phyloP scores from a whole-genome alignment of 108 stramenopile genomes.

The Aurantiochytrium sp. region DNA sequence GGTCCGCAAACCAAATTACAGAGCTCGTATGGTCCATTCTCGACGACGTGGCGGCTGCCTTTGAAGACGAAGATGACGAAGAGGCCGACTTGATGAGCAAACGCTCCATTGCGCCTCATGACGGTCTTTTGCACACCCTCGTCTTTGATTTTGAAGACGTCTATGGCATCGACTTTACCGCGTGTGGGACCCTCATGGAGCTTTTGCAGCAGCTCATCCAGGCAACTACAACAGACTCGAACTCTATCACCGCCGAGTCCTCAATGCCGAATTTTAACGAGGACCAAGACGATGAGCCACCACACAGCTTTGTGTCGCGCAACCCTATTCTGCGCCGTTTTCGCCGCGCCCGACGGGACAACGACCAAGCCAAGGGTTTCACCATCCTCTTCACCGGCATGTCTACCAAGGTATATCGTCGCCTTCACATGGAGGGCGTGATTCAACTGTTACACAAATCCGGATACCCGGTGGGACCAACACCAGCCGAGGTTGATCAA shows the following conservation, averaged over 20 bases:
- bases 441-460: background rate
- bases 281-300: background rate
- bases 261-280: too few species aligned
- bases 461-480: background rate
- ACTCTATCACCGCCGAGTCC: background rate
- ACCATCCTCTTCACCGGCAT: background rate
- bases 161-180: slow-evolving; percentile 5
- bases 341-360: background rate
- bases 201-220: background rate
- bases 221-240: too few species aligned
- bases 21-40: background rate
- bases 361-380: background rate
- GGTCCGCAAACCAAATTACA: background rate
- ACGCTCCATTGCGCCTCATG: background rate
- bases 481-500: background rate
- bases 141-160: slow-evolving; percentile 14
- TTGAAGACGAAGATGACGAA: background rate
- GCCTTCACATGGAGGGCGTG: background rate
- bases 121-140: background rate
- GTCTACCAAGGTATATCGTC: background rate
- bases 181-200: background rate
- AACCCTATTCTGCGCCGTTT: background rate
- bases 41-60: background rate
- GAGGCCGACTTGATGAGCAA: background rate
- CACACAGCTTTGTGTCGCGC: background rate